Evolutionary conservation across 2,329 filamentous ascomycete genomes (phyloP).

Genomic region (Bipolaris zeicola): DNA sequence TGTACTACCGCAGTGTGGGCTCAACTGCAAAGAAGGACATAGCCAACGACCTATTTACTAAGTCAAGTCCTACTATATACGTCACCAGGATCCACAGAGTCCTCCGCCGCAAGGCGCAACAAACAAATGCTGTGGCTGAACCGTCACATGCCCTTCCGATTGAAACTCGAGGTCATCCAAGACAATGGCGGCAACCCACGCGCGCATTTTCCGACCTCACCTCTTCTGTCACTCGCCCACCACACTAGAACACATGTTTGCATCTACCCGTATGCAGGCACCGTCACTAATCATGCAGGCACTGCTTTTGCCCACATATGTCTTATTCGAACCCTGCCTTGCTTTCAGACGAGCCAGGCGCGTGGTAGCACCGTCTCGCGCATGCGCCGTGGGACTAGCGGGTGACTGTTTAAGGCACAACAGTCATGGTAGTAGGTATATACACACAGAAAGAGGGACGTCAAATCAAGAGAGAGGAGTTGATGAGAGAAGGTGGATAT

Average conservation of each 20-base stretch:
- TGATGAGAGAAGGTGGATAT: conserved; percentile 10
- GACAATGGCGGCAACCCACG: conserved; percentile 37
- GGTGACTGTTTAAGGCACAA: conserved; percentile 23
- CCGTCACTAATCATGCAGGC: conserved; percentile 37
- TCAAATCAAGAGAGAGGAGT: conserved; percentile 14
- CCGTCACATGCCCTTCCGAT: conserved; percentile 30
- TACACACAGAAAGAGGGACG: conserved; percentile 10
- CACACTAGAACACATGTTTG: conserved; percentile 36
- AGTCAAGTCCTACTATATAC: not conserved
- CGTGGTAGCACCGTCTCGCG: conserved; percentile 19
- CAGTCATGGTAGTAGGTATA: conserved; percentile 23
- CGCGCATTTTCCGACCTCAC: conserved; percentile 32
- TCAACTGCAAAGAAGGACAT: conserved; percentile 1
- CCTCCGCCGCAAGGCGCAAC: not conserved
- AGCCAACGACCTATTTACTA: not conserved
- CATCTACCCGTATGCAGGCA: conserved; percentile 33
- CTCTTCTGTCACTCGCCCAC: conserved; percentile 35
- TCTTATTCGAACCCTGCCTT: conserved; percentile 26
- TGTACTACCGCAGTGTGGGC: not conserved
- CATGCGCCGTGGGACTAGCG: conserved; percentile 21
- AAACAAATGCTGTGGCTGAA: conserved; percentile 5
- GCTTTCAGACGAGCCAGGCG: conserved; percentile 18
- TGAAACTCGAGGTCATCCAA: conserved; percentile 38
- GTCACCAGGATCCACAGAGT: conserved; percentile 2
- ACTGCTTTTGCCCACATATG: conserved; percentile 26